Conservation (phyloP, 2,329 filamentous ascomycete species). For the Colletotrichum sp. region DNA sequence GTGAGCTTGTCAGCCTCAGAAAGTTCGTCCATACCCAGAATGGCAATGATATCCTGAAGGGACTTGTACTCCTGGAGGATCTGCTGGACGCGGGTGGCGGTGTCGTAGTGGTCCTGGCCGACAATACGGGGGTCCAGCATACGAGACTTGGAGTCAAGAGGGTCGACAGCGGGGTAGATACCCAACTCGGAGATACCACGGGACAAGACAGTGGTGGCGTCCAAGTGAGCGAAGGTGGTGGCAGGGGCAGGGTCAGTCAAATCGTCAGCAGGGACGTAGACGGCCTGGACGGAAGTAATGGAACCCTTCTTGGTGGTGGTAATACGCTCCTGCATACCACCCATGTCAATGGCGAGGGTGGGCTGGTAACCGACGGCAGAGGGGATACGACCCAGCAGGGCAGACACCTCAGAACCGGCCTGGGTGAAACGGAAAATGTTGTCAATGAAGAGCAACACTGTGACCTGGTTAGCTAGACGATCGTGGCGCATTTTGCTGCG, state of each 20-base stretch:
- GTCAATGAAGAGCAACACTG: conserved; percentile 99
- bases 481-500: not conserved
- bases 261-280: conserved; percentile 99
- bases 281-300: conserved; percentile 99
- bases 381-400: conserved; percentile 98
- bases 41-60: conserved; percentile 99
- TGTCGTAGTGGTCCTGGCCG: conserved; percentile 96
- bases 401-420: conserved; percentile 99
- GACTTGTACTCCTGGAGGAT: conserved; percentile 99
- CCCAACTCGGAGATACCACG: conserved; percentile 99
- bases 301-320: conserved; percentile 99
- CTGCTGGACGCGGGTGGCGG: conserved; percentile 94
- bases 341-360: conserved; percentile 98
- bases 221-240: conserved; percentile 99
- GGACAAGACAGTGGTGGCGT: conserved; percentile 99
- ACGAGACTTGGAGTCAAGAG: conserved; percentile 99
- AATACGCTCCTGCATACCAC: conserved; percentile 99
- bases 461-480: conserved; percentile 28
- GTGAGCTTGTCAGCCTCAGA: conserved; percentile 99
- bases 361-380: conserved; percentile 99
- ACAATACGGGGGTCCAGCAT: conserved; percentile 99
- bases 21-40: conserved; percentile 99
- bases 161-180: conserved; percentile 99
- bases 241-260: conserved; percentile 99
- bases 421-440: conserved; percentile 99